Percentiles rank a stretch among this genome's conserved stretches.
phyloP scores from a whole-genome alignment of 768 basidiomycete species.

The Kwoniella bestiolae region DNA sequence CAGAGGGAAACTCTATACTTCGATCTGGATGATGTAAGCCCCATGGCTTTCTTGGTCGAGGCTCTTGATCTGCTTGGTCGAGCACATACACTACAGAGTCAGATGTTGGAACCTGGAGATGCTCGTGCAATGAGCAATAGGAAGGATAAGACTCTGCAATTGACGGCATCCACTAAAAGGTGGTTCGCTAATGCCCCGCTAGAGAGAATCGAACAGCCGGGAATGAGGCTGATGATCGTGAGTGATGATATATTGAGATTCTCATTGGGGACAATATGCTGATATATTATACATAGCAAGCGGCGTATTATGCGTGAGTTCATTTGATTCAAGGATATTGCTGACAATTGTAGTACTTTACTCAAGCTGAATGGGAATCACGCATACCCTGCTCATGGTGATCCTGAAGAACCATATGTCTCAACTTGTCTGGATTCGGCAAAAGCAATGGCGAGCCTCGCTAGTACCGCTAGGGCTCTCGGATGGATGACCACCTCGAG shows the following conservation, averaged over 20 bases:
- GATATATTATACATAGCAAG: conserved; percentile 37
- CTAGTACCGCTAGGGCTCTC: conserved; percentile 22
- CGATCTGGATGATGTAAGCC: conserved; percentile 34
- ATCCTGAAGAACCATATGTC: conserved; percentile 49
- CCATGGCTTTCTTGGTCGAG: conserved; percentile 51
- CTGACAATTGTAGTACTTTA: conserved; percentile 34
- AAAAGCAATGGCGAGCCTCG: conserved; percentile 36
- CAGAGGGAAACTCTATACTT: conserved; percentile 29
- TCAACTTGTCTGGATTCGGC: conserved; percentile 46
- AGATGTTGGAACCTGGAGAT: conserved; percentile 48
- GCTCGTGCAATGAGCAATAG: conserved; percentile 41
- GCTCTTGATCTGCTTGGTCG: conserved; percentile 52
- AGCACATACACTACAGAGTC: conserved; percentile 49
- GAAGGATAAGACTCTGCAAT: conserved; percentile 39
- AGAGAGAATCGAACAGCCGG: conserved; percentile 25
- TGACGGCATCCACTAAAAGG: conserved; percentile 42
- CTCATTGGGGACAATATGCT: not conserved
- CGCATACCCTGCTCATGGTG: conserved; percentile 52
- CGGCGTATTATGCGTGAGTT: conserved; percentile 53
- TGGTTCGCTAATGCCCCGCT: conserved; percentile 45
- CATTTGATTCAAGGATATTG: not conserved
- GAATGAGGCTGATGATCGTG: conserved; percentile 48
- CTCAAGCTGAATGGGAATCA: conserved; percentile 55
- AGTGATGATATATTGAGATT: conserved; percentile 15
- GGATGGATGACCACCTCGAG: conserved; percentile 39